Percentiles rank a stretch among this genome's conserved stretches.
phyloP scores from a whole-genome alignment of 2,329 filamentous ascomycete species.

The Exophiala dermatitidis region DNA sequence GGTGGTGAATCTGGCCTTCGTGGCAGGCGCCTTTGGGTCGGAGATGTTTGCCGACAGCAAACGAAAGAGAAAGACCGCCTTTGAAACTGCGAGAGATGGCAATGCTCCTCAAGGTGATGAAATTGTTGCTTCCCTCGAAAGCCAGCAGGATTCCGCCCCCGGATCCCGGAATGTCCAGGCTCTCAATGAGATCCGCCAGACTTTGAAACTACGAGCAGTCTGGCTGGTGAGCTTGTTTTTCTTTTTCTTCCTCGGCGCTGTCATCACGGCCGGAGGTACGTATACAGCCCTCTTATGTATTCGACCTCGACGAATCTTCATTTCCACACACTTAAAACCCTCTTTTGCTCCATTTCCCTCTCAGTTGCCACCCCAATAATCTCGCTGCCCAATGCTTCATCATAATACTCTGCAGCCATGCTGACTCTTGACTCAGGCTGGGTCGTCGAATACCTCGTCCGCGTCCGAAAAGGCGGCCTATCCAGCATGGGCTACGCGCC shows the following conservation, averaged over 20 bases:
- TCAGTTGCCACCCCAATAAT: no score
- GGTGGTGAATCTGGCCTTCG: conserved; percentile 10
- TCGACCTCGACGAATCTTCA: background rate
- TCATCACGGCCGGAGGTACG: conserved; percentile 66
- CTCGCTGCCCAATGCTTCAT: no score
- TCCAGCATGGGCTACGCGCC: conserved; percentile 31
- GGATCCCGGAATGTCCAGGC: conserved; percentile 17
- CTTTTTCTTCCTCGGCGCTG: conserved; percentile 60
- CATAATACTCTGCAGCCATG: no score
- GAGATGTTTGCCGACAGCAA: background rate
- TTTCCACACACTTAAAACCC: no score
- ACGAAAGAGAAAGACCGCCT: conserved; percentile 44
- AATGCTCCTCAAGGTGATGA: no score
- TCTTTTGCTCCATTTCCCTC: no score
- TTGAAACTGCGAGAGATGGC: no score
- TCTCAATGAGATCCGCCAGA: conserved; percentile 23
- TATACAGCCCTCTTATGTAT: conserved; percentile 49
- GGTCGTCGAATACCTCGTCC: conserved; percentile 64
- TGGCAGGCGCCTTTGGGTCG: conserved; percentile 46
- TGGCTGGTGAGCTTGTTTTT: conserved; percentile 61
- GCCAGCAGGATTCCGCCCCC: conserved; percentile 19
- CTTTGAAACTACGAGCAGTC: conserved; percentile 41
- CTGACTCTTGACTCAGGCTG: conserved; percentile 45
- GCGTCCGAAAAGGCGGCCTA: conserved; percentile 57
- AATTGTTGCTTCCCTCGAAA: no score